These are phyloP conservation scores for Papiliotrema terrestris DNA, from an alignment of 1,284 basidiomycete genomes.

Conservation along the genomic window DNA sequence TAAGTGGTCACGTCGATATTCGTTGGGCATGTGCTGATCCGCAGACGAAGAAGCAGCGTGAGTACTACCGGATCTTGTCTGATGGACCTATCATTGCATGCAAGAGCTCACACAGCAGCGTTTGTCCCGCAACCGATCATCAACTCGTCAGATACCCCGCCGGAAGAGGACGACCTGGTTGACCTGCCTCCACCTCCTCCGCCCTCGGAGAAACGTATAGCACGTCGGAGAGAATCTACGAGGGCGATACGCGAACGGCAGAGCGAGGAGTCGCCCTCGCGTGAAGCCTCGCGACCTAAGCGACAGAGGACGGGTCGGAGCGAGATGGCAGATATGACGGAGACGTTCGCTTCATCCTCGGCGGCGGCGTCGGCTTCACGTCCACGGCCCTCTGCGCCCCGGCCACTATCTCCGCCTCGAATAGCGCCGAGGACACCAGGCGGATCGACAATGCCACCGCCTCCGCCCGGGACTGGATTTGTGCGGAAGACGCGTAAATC, in stretches of 20 bases:
- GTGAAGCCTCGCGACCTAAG: constrained; percentile 1
- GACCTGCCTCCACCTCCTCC: constrained; percentile 35
- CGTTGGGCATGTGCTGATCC: neutral
- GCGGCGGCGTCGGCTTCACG: constrained; percentile 10
- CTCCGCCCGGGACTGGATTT: constrained; percentile 19
- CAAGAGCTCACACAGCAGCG: constrained; percentile 9
- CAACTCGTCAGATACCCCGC: constrained; percentile 31
- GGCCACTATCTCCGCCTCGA: constrained; percentile 30
- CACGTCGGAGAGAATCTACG: constrained; percentile 35
- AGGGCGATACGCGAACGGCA: constrained; percentile 24
- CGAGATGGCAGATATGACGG: neutral
- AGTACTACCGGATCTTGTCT: neutral
- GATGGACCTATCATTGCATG: neutral
- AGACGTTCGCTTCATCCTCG: constrained; percentile 12
- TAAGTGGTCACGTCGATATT: constrained; percentile 6
- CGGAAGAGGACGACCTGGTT: constrained; percentile 19
- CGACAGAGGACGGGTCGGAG: constrained; percentile 3
- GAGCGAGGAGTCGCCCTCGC: constrained; percentile 16
- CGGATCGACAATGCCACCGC: constrained; percentile 15
- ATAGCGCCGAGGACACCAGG: neutral
- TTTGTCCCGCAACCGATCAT: constrained; percentile 35
- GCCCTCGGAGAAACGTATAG: constrained; percentile 37
- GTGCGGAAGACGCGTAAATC: constrained; percentile 31
- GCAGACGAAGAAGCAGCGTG: constrained; percentile 12
- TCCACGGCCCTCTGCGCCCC: constrained; percentile 19